Evolutionary conservation across 495 filamentous ascomycete species (phyloP).

Genomic region (Letharia columbiana): DNA sequence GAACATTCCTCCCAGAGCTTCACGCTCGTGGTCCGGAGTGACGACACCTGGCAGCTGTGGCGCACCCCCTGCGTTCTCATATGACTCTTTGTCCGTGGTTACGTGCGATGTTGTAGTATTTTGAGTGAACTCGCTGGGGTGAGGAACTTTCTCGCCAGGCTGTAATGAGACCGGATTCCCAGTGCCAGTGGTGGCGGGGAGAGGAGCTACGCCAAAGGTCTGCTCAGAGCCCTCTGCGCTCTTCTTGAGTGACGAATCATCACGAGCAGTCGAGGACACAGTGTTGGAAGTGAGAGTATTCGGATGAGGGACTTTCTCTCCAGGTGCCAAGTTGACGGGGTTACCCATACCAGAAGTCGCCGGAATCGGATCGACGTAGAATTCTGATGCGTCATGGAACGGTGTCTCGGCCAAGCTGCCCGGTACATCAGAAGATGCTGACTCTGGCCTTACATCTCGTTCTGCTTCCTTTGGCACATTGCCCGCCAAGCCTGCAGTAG

Average conservation of each 20-base stretch:
- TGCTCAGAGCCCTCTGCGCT: constrained; percentile 18
- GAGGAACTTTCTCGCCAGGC: constrained; percentile 60
- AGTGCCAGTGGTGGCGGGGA: constrained; percentile 56
- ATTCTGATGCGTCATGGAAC: constrained; percentile 45
- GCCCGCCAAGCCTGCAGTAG: constrained; percentile 62
- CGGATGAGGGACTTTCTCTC: constrained; percentile 65
- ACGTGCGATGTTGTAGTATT: constrained; percentile 52
- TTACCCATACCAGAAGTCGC: constrained; percentile 71
- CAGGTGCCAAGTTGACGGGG: constrained; percentile 68
- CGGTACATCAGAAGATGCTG: constrained; percentile 43
- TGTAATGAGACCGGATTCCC: constrained; percentile 59
- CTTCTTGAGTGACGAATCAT: constrained; percentile 24
- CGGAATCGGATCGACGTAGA: constrained; percentile 63
- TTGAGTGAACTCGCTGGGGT: constrained; percentile 39
- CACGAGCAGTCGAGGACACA: constrained; percentile 35
- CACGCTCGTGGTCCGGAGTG: constrained; percentile 37
- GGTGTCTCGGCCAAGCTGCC: constrained; percentile 79
- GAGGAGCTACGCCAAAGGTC: constrained; percentile 26
- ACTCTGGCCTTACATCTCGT: constrained; percentile 22
- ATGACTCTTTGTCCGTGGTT: constrained; percentile 72
- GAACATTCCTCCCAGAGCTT: constrained; percentile 45
- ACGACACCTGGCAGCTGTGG: constrained; percentile 40
- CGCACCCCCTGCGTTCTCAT: constrained; percentile 62
- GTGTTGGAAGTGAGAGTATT: constrained; percentile 43
- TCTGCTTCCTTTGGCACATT: constrained; percentile 53